phyloP scores from a whole-genome alignment of 345 rosid species.

The Lumnitzera littorea region DNA sequence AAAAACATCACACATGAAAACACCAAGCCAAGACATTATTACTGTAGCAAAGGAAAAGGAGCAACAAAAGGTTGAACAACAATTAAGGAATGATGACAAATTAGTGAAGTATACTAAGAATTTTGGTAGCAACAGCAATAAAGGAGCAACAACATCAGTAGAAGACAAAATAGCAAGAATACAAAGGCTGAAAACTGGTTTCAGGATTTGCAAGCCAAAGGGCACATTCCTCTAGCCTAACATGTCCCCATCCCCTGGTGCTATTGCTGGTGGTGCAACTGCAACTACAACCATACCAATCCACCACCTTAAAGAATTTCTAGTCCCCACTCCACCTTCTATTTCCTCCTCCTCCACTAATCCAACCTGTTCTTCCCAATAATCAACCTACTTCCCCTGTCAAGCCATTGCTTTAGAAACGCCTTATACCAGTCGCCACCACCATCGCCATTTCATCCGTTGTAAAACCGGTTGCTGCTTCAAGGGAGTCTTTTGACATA shows the following conservation, averaged over 20 bases:
- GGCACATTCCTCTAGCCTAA: conserved; percentile 77
- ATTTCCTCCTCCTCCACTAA: conserved; percentile 36
- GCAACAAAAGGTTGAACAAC: too few relatives aligned
- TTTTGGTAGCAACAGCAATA: too few relatives aligned
- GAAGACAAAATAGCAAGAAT: conserved; percentile 43
- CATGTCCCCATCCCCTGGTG: conserved; percentile 20
- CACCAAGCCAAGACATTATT: too few relatives aligned
- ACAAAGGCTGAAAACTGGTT: conserved; percentile 64
- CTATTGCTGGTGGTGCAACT: conserved; percentile 19
- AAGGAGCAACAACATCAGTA: conserved; percentile 5
- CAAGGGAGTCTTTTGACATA: neutral
- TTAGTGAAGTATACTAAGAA: neutral
- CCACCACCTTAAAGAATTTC: conserved; percentile 8
- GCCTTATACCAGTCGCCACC: conserved; percentile 15
- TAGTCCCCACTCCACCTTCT: conserved; percentile 33
- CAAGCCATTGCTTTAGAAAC: conserved; percentile 46
- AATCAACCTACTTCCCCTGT: conserved; percentile 18
- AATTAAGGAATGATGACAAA: too few relatives aligned
- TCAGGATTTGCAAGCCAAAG: conserved; percentile 75
- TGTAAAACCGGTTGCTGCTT: neutral
- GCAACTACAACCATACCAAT: conserved; percentile 6
- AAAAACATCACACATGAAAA: too few relatives aligned
- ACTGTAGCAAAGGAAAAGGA: too few relatives aligned
- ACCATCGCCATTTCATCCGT: conserved; percentile 13
- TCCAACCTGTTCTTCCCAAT: conserved; percentile 8